Conservation (phyloP, 495 filamentous ascomycete species). For the Lasiosphaeria ovina region DNA sequence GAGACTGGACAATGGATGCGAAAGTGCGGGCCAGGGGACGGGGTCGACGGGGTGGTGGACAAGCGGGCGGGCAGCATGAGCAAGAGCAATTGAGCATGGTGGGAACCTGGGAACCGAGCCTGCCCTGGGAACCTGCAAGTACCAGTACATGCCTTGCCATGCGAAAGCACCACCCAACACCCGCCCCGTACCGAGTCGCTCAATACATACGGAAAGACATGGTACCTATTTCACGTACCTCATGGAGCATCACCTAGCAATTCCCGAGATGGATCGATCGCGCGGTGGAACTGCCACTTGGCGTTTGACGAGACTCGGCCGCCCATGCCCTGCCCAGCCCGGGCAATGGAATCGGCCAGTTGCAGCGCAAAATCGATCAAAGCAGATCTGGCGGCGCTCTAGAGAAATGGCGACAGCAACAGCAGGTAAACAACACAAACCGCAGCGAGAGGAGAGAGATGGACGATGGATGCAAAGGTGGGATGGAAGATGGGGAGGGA, state of each 20-base stretch:
- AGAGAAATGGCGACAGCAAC: neutral
- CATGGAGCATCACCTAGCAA: conserved; percentile 3
- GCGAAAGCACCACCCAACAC: too few relatives aligned
- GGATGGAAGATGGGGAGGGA: neutral
- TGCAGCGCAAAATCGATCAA: conserved; percentile 2
- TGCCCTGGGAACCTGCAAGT: neutral
- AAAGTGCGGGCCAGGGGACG: neutral
- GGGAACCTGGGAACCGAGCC: neutral
- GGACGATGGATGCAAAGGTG: neutral
- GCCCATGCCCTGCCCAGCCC: conserved; percentile 11
- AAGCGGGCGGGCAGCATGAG: neutral
- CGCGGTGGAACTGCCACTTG: conserved; percentile 30
- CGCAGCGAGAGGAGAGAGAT: neutral
- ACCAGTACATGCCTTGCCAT: neutral
- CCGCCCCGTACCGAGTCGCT: conserved; percentile 13
- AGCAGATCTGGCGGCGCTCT: too few relatives aligned
- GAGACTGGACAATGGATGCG: neutral
- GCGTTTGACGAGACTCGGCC: conserved; percentile 25
- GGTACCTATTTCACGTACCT: too few relatives aligned
- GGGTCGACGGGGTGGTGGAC: neutral
- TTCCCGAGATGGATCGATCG: conserved; percentile 26
- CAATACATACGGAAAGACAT: too few relatives aligned
- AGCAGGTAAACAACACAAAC: neutral
- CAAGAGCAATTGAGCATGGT: neutral
- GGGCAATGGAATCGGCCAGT: conserved; percentile 9